A percentile compares a stretch with the other conserved stretches of the same genome.
These are phyloP conservation scores for Alloteropsis semialata DNA, from an alignment of 176 grass and related monocot species.

Conservation along the genomic window DNA sequence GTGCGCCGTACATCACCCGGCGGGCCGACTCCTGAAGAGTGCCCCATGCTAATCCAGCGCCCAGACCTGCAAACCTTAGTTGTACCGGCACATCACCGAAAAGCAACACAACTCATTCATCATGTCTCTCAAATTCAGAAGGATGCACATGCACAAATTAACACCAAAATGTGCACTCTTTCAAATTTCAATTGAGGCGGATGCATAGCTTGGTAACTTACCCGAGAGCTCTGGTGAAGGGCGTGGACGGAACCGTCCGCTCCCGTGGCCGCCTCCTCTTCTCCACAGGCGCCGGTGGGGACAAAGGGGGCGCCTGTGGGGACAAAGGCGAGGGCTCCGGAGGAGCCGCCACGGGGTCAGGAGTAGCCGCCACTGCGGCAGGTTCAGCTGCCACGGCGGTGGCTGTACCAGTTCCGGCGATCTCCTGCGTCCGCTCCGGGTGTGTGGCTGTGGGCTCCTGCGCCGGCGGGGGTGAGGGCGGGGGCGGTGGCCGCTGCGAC, in stretches of 20 bases:
- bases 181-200: not conserved
- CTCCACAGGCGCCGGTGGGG: conserved; percentile 21
- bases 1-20: conserved; percentile 69
- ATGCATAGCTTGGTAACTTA: conserved; percentile 29
- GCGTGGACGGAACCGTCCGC: conserved; percentile 83
- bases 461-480: not conserved
- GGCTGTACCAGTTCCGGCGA: not conserved
- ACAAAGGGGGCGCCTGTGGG: not conserved
- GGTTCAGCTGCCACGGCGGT: not conserved
- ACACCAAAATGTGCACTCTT: not conserved
- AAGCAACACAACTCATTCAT: conserved; percentile 20
- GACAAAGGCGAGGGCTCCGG: not conserved
- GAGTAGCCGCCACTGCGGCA: not conserved
- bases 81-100: not conserved
- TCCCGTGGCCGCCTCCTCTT: conserved; percentile 66
- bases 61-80: conserved; percentile 83
- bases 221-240: conserved; percentile 89
- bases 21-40: conserved; percentile 73
- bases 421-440: conserved; percentile 7
- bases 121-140: not conserved
- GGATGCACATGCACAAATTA: not conserved
- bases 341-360: not conserved
- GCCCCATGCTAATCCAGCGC: conserved; percentile 80
- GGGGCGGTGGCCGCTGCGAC: conserved; percentile 12
- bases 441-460: not conserved